These are phyloP conservation scores for Neocallimastix lanati DNA, from an alignment of 192 early-diverging fungal genomes.

Conservation along the genomic window DNA sequence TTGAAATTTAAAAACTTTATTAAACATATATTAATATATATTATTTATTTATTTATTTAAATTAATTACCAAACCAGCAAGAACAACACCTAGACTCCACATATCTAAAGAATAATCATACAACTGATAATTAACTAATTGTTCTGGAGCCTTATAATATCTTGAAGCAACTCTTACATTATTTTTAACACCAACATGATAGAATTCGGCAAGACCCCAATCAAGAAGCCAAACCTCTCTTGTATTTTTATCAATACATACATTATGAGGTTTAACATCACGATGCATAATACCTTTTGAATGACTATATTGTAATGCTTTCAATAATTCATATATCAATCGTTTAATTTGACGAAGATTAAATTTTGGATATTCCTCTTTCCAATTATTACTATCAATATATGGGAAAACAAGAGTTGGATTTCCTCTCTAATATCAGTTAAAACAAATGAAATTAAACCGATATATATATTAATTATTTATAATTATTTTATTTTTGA, in stretches of 20 bases:
- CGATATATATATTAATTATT: no score
- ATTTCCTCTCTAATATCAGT: slow-evolving; percentile 13
- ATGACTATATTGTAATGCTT: slow-evolving; percentile 8
- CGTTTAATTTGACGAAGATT: slow-evolving; percentile 7
- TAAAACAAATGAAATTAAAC: no score
- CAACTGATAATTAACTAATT: slow-evolving; percentile 13
- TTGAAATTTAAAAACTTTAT: no score
- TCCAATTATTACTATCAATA: slow-evolving; percentile 9
- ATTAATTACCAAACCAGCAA: slow-evolving; percentile 23
- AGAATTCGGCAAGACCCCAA: slow-evolving; percentile 24
- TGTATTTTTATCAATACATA: slow-evolving; percentile 8
- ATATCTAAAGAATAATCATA: slow-evolving; percentile 28
- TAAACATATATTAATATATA: no score
- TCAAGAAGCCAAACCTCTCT: slow-evolving; percentile 18
- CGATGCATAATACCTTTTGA: slow-evolving; percentile 25
- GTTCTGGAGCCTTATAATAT: slow-evolving; percentile 26
- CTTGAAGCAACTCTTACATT: slow-evolving; percentile 15
- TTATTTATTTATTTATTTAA: no score
- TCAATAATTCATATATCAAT: slow-evolving; percentile 12
- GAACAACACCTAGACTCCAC: slow-evolving; percentile 21
- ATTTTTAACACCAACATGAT: slow-evolving; percentile 9
- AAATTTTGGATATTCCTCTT: slow-evolving; percentile 12
- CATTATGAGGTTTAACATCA: slow-evolving; percentile 31
- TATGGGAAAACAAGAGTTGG: slow-evolving; percentile 5
- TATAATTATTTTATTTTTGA: no score